A percentile compares a stretch with the other conserved stretches of the same genome.
These are phyloP conservation scores for maize (Zea mays) DNA, from an alignment of 176 grass and related monocot genomes.

Conservation along the genomic window DNA sequence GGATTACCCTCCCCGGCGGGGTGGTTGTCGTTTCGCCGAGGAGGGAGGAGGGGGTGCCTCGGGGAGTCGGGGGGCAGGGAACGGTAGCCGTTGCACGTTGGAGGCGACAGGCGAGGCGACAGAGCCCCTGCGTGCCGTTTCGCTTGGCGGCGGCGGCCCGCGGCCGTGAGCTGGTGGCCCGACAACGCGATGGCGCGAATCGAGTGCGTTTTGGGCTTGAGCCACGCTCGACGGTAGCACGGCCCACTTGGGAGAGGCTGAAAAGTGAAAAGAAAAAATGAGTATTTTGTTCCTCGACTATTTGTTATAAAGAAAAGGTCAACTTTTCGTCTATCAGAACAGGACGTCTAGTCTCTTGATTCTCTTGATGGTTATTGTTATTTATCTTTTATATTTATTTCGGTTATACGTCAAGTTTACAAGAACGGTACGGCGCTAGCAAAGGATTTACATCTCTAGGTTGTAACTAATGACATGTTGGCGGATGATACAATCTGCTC, in stretches of 20 bases:
- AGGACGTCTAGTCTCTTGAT: too few relatives aligned
- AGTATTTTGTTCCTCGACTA: too few relatives aligned
- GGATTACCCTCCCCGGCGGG: conserved; percentile 5
- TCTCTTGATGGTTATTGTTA: too few relatives aligned
- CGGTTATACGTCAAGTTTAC: too few relatives aligned
- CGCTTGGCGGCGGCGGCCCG: neutral
- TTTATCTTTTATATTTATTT: too few relatives aligned
- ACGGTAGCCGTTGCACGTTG: conserved; percentile 45
- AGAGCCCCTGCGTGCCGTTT: neutral
- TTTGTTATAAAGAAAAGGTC: too few relatives aligned
- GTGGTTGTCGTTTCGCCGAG: conserved; percentile 22
- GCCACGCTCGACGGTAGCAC: neutral
- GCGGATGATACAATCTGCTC: too few relatives aligned
- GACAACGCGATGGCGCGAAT: neutral
- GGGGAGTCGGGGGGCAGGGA: conserved; percentile 1
- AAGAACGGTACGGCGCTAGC: too few relatives aligned
- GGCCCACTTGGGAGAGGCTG: neutral
- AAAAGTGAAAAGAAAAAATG: too few relatives aligned
- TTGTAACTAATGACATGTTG: too few relatives aligned
- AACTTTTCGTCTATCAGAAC: too few relatives aligned
- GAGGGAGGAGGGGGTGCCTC: neutral
- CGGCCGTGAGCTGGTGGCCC: neutral
- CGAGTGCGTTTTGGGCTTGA: neutral
- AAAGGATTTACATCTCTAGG: too few relatives aligned
- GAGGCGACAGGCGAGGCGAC: neutral